A percentile compares a stretch with the other conserved stretches of the same genome.
These are phyloP conservation scores for Aspergillus wentii DNA, from an alignment of 495 filamentous ascomycete species.

Conservation along the genomic window DNA sequence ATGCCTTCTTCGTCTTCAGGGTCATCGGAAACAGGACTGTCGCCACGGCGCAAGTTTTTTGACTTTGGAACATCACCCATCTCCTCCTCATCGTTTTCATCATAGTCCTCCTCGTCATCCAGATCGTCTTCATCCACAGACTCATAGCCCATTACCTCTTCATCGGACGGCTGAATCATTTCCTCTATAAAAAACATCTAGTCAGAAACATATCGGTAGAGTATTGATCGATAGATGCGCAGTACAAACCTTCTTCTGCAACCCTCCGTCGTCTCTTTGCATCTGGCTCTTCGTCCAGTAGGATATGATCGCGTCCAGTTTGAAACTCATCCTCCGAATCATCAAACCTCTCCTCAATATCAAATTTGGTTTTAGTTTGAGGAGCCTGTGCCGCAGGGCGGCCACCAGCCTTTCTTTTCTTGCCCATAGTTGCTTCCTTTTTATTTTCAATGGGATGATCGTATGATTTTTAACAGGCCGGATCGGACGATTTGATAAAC, in stretches of 20 bases:
- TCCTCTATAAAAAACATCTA: conserved; percentile 39
- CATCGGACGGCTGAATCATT: conserved; percentile 69
- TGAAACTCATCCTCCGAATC: conserved; percentile 92
- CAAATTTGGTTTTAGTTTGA: conserved; percentile 31
- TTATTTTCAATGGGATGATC: no score
- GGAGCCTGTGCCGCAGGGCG: conserved; percentile 43
- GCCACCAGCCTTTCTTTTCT: conserved; percentile 71
- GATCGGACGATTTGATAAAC: conserved; percentile 9
- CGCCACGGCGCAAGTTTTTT: conserved; percentile 18
- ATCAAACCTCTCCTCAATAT: conserved; percentile 78
- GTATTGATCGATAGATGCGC: conserved; percentile 6
- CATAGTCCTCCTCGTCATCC: conserved; percentile 47
- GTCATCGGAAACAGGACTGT: conserved; percentile 13
- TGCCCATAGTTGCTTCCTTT: conserved; percentile 55
- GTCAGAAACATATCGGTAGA: conserved; percentile 13
- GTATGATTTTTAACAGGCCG: background rate
- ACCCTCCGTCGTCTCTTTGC: conserved; percentile 68
- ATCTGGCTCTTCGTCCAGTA: conserved; percentile 74
- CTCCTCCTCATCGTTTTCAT: conserved; percentile 32
- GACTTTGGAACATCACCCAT: conserved; percentile 18
- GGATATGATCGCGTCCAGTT: conserved; percentile 72
- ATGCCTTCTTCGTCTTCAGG: conserved; percentile 68
- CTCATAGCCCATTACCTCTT: conserved; percentile 74
- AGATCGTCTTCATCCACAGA: conserved; percentile 44
- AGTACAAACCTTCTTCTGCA: conserved; percentile 53